A percentile compares a stretch with the other conserved stretches of the same genome.
Evolutionary conservation across 805 yeast genomes (phyloP).

Genomic region (Wickerhamiella qilinensis): DNA sequence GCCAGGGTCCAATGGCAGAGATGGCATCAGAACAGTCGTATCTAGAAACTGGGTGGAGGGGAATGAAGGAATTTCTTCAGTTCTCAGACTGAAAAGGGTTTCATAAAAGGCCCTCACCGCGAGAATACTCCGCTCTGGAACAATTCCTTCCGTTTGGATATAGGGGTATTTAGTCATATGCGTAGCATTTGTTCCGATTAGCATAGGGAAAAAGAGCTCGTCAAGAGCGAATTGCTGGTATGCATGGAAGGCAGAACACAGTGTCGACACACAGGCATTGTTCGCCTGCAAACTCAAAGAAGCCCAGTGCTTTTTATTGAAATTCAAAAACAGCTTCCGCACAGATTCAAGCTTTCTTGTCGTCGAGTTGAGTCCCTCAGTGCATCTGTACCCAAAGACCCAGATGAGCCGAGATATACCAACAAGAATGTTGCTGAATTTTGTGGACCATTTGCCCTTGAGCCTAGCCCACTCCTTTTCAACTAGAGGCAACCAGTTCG

Average conservation of each 20-base stretch:
- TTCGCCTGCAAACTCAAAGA: slow-evolving; percentile 44
- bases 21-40: not conserved
- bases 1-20: not conserved
- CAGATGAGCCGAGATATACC: slow-evolving; percentile 65
- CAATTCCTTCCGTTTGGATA: slow-evolving; percentile 36
- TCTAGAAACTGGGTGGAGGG: slow-evolving; percentile 34
- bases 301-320: slow-evolving; percentile 63
- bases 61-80: slow-evolving; percentile 49
- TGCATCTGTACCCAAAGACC: slow-evolving; percentile 76
- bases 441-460: slow-evolving; percentile 44
- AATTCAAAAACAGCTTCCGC: slow-evolving; percentile 35
- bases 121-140: slow-evolving; percentile 55
- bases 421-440: slow-evolving; percentile 37
- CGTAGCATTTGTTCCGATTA: slow-evolving; percentile 22
- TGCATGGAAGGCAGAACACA: slow-evolving; percentile 65
- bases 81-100: slow-evolving; percentile 47
- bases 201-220: slow-evolving; percentile 53
- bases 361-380: slow-evolving; percentile 80
- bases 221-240: slow-evolving; percentile 70
- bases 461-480: slow-evolving; percentile 46
- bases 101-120: slow-evolving; percentile 56
- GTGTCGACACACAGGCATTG: slow-evolving; percentile 50
- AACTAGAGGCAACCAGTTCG: slow-evolving; percentile 53
- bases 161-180: slow-evolving; percentile 16
- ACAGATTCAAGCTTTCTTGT: slow-evolving; percentile 59